These are phyloP conservation scores for Acorus calamus DNA, from an alignment of 106 monocot species.

Conservation along the genomic window DNA sequence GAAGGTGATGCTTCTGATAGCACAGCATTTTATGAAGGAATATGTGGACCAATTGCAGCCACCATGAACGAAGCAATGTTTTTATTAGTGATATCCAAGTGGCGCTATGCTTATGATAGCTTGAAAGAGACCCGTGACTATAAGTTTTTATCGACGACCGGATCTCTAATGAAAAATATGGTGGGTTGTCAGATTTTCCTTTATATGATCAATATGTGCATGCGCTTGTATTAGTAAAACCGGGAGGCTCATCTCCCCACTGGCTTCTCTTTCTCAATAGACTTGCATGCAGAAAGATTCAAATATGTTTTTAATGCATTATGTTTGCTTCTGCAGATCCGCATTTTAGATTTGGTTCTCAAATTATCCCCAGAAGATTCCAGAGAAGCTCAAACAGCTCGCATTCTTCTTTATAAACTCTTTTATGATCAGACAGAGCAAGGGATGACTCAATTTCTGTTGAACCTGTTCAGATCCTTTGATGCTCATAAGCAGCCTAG, in stretches of 20 bases:
- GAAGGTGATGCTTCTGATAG: constrained; percentile 8
- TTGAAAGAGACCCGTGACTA: constrained; percentile 72
- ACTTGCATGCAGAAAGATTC: too few species aligned
- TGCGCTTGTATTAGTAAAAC: too few species aligned
- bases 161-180: constrained; percentile 83
- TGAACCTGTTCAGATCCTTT: constrained; percentile 70
- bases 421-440: constrained; percentile 96
- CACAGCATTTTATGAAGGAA: constrained; percentile 24
- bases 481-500: constrained; percentile 76
- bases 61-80: constrained; percentile 86
- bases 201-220: too few species aligned
- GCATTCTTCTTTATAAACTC: constrained; percentile 80
- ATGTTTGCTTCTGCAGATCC: constrained; percentile 38
- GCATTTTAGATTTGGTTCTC: constrained; percentile 77
- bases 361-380: constrained; percentile 72
- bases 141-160: constrained; percentile 57
- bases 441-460: constrained; percentile 71
- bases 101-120: constrained; percentile 75
- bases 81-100: constrained; percentile 63
- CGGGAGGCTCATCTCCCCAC: too few species aligned
- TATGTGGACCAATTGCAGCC: constrained; percentile 80
- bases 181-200: constrained; percentile 8
- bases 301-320: too few species aligned
- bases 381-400: constrained; percentile 67
- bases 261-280: too few species aligned